phyloP scores from a whole-genome alignment of 2,329 filamentous ascomycete species.

The Penicillium sp. region DNA sequence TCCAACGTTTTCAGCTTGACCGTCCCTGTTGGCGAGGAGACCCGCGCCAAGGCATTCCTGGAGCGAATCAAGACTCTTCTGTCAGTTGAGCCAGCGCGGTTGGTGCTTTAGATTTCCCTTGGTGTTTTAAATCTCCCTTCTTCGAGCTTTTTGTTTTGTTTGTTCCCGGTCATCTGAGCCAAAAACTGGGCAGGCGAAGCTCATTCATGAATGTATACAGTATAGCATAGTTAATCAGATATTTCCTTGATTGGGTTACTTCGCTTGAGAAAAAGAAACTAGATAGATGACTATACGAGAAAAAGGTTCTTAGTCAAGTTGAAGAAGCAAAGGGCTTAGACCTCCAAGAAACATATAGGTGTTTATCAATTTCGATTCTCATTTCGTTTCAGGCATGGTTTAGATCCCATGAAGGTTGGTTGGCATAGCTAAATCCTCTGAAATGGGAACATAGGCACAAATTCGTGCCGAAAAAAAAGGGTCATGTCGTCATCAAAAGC shows the following conservation, averaged over 20 bases:
- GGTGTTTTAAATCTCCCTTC: slow-evolving; percentile 14
- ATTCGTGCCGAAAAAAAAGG: slow-evolving; percentile 5
- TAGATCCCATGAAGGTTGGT: not conserved
- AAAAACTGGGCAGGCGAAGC: slow-evolving; percentile 10
- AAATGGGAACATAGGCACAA: not conserved
- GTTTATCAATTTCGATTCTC: not conserved
- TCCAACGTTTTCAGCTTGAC: slow-evolving; percentile 79
- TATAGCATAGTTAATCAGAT: slow-evolving; percentile 32
- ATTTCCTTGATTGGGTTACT: slow-evolving; percentile 16
- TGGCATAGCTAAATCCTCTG: not conserved
- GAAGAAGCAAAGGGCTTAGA: too few species aligned
- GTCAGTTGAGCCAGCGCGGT: slow-evolving; percentile 73
- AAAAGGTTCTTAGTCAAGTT: too few species aligned
- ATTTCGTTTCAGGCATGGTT: not conserved
- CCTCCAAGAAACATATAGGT: not conserved
- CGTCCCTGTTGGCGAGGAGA: slow-evolving; percentile 77
- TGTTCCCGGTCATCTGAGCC: slow-evolving; percentile 18
- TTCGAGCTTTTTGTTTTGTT: slow-evolving; percentile 18
- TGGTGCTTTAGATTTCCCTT: slow-evolving; percentile 55
- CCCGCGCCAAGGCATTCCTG: slow-evolving; percentile 76
- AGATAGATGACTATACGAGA: not conserved
- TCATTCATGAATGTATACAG: slow-evolving; percentile 24
- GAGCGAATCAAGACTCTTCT: slow-evolving; percentile 81
- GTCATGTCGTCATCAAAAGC: slow-evolving; percentile 34
- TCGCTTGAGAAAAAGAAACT: not conserved